phyloP scores from a whole-genome alignment of 192 early-diverging fungal species.

The Gamsiella multidivaricata region DNA sequence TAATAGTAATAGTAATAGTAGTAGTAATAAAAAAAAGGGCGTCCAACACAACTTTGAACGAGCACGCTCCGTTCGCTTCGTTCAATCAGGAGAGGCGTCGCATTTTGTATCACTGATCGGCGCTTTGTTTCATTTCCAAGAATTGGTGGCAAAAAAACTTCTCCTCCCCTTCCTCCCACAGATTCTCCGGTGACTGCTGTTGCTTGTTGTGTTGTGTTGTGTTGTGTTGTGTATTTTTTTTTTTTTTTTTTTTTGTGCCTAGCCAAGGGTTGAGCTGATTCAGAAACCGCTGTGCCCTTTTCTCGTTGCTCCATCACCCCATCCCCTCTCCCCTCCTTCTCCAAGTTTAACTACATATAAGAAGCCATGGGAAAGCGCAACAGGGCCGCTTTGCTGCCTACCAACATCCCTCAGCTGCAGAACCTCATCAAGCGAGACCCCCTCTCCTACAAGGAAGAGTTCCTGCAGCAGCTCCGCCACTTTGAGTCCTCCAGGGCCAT shows the following conservation, averaged over 20 bases:
- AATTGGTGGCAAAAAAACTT: too few species aligned
- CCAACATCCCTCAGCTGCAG: conserved; percentile 96
- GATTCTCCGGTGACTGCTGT: background rate
- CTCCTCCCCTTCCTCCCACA: too few species aligned
- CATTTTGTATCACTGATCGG: too few species aligned
- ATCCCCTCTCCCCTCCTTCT: conserved; percentile 1
- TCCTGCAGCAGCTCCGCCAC: conserved; percentile 92
- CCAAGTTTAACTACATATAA: background rate
- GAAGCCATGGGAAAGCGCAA: conserved; percentile 69
- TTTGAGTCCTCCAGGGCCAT: conserved; percentile 89
- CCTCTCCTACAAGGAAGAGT: conserved; percentile 92
- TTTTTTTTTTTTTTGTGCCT: background rate
- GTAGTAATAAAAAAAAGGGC: background rate
- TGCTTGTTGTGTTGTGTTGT: background rate
- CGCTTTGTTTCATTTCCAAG: too few species aligned
- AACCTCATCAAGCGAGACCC: conserved; percentile 98
- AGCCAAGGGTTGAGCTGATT: background rate
- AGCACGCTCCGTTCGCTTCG: too few species aligned
- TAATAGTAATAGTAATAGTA: too few species aligned
- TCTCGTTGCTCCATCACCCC: conserved; percentile 2
- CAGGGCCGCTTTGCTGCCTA: conserved; percentile 69
- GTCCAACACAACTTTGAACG: too few species aligned
- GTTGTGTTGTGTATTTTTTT: conserved; percentile 12
- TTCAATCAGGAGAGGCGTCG: too few species aligned
- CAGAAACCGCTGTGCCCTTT: background rate